Base-by-base conservation (phyloP, 805 yeast genomes). In the Pichia sporocuriosa region DNA sequence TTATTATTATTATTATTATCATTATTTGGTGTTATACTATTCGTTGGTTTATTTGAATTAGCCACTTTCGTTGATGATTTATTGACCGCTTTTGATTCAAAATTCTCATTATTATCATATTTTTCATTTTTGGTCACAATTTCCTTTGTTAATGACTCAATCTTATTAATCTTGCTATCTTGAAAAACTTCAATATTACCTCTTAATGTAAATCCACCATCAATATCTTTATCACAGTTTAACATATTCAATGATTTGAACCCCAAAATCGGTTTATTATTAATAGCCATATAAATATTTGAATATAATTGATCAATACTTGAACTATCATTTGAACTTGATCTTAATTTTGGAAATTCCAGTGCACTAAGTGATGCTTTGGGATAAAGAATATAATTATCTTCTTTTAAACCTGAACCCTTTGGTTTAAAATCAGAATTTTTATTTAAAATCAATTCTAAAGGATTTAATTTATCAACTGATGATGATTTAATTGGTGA, bases 141-240 rank as follows among this genome's bases (percentile, higher is more conserved):
- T 73, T 80, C 8, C 76, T 77, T 0, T 86, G 89, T 0, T 3
- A 80, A 75, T 3, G 89, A 87, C 6, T 77, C 59, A 12, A 83
- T 68, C 26, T 54, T 48, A 50, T 58, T 35, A 49, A 71, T 60
- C 53, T 67, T 52, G 55, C 78, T 54, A 46, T 71, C 56, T 43
- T 58, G 29, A 79, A 85, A 56, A 49, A 81, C 52, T 59, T 66
- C 68, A 35, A 75, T 57, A 38, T 65, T 60, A 15, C 81, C 81
- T 48, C 66, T 72, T 17, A 71, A 64, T 3, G 73, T 60, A 51
- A 75, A 75, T 2, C 79, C 80, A n/a, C 46, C 80, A 16, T 46
- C 49, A 9, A 26, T 32, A 2, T 48, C 46, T 6, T 40, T 48
- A 16, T 40, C 37, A 8, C 44, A 45, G 27, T 52, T 46, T n/a